Base-by-base conservation (phyloP, 2,329 filamentous ascomycete genomes). In the Trichophyton schoenleinii region DNA sequence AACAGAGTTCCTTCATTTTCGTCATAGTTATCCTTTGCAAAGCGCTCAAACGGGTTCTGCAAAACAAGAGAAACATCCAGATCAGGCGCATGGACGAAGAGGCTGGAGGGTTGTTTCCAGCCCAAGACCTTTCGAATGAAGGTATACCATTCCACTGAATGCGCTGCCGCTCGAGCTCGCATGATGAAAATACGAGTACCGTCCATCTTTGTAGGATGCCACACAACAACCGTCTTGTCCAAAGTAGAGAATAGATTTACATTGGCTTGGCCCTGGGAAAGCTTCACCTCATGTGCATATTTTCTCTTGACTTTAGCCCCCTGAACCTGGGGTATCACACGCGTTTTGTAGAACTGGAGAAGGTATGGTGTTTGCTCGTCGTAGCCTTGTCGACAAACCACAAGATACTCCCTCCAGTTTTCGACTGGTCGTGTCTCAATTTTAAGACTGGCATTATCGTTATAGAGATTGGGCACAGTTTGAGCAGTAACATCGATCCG, bases 131-230 rank as follows among this genome's bases (percentile, higher is more conserved):
- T 81, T 11, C 80, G 77, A 13, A 87, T 74, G 64, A 87, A 87
- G 0, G 84, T 86, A 68, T 84, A 87, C 85, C 85, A 87, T 68
- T 87, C 85, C 8, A 85, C 80, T 5, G 83, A 81, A 66, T 81
- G 82, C 4, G 82, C 81, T 1, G 79, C 77, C 18, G 84, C 85
- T 11, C 81, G 79, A 4, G 84, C 79, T 34, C 83, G 79, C 71
- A 87, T 78, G 63, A 87, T 83, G 64, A 81, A 82, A 59, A 87
- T 85, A 38, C 77, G 77, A 1, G 81, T 84, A 2, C 7, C 13
- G 2, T 82, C 79, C 18, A 71, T 73, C 60, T 77, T 78, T 62
- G 75, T 74, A 2, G 81, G 80, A 36, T 80, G 75, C 79, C 84
- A 87, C 8, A 87, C 73, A 8, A 84, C 85, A 18, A 87, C 75